These are phyloP conservation scores for Wickerhamiella bombiphila DNA, from an alignment of 805 yeast species.

Conservation along the genomic window DNA sequence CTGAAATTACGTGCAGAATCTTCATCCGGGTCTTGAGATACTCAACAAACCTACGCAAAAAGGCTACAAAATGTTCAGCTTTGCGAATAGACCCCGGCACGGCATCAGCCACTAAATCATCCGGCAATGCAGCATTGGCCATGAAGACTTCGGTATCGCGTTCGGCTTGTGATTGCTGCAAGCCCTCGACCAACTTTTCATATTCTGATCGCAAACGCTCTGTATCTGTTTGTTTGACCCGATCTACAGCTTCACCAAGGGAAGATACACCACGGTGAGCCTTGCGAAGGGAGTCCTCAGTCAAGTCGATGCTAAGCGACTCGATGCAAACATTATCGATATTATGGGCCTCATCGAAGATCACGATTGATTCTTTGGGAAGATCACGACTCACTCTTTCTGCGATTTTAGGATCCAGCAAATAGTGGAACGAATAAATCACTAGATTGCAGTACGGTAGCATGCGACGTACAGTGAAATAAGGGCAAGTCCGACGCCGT, in stretches of 20 bases:
- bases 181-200: conserved; percentile 77
- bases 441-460: conserved; percentile 79
- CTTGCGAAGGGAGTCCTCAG: conserved; percentile 72
- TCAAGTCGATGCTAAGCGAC: conserved; percentile 77
- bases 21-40: conserved; percentile 95
- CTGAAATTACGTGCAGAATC: conserved; percentile 93
- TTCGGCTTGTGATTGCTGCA: conserved; percentile 54
- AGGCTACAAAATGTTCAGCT: conserved; percentile 93
- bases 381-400: conserved; percentile 87
- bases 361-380: conserved; percentile 82
- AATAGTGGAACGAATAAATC: conserved; percentile 91
- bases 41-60: conserved; percentile 82
- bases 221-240: conserved; percentile 70
- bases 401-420: conserved; percentile 92
- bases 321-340: conserved; percentile 98
- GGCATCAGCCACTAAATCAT: conserved; percentile 78
- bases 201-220: conserved; percentile 79
- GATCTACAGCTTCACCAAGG: conserved; percentile 66
- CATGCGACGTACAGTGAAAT: conserved; percentile 96
- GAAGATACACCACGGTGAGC: conserved; percentile 81
- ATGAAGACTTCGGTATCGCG: conserved; percentile 52
- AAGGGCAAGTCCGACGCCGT: conserved; percentile 76
- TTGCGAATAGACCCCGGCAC: conserved; percentile 94
- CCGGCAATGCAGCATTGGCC: conserved; percentile 76
- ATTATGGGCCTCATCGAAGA: conserved; percentile 97